Evolutionary conservation across 345 rosid genomes (phyloP), one percentile per base, ranked within the genome.

Genomic region (Sapria himalayana): DNA sequence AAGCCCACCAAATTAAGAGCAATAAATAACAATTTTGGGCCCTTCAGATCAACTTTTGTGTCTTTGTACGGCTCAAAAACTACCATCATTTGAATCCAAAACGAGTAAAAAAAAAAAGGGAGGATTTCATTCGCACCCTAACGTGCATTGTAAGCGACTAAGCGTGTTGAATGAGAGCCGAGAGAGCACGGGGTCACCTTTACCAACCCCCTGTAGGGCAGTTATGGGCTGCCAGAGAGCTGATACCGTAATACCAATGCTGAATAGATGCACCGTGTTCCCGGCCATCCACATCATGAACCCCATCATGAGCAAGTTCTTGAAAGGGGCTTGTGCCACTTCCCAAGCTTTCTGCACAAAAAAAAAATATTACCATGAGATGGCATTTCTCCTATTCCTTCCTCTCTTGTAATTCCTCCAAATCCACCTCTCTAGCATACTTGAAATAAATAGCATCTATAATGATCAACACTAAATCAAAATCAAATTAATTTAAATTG

Each of bases 201-300:
- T 91, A 46, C 95, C 96, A 45, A 82, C 76, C 40, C 89, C 86
- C 69, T 84, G 99, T 37, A 91, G 91, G 41, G 99, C 99, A 38
- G 81, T 84, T 38, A 91, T 56, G 13, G 99, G 99, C 54, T 84
- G 95, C 93, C 93, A 91, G 41, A 91, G 96, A 56, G 99, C 99
- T 7, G 99, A 91, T 61, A 91, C 79, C 0, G 93, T 84, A 39
- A 91, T 91, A 23, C 99, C 99, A 52, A 91, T 91, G 62, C 99
- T 91, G 52, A 91, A 91, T 9, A 91, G 81, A 69, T 91, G 99
- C 41, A 91, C 99, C 1, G 95, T 80, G 50, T 77, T 91, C 42
- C 99, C 99, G 59, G 99, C 95, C 99, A 91, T 91, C 99, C 99
- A 91, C 99, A 91, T 91, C 99, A 91, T 91, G 61, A 91, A 91